These are phyloP conservation scores for Selaginella tamariscina DNA, from an alignment of 75 land plant species.

Conservation along the genomic window DNA sequence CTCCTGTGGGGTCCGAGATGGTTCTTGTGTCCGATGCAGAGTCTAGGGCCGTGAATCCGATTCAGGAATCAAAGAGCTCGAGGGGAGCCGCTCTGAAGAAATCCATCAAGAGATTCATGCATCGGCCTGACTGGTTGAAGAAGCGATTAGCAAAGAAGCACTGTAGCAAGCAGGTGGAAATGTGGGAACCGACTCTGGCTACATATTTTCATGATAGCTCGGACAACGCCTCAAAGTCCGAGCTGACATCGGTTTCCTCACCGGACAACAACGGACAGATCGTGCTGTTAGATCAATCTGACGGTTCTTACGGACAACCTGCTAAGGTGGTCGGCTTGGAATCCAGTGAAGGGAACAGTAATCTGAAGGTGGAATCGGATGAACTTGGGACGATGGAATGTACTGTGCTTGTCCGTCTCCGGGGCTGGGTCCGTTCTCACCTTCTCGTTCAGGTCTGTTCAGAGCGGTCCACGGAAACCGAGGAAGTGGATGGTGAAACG, in stretches of 20 bases:
- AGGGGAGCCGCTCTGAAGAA: background rate
- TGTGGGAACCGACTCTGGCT: conserved; percentile 16
- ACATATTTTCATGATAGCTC: conserved; percentile 10
- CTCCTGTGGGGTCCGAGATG: background rate
- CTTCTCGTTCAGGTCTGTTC: background rate
- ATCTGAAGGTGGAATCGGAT: background rate
- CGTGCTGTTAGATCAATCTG: background rate
- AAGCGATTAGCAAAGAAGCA: background rate
- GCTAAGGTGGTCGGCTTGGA: background rate
- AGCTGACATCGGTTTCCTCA: background rate
- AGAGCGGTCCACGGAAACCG: background rate
- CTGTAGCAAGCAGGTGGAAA: conserved; percentile 4
- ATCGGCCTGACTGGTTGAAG: background rate
- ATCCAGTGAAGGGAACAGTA: background rate
- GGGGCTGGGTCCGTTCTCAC: background rate
- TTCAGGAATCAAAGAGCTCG: too few relatives aligned
- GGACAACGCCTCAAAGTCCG: background rate
- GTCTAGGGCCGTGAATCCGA: background rate
- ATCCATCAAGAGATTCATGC: background rate
- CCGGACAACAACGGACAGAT: background rate
- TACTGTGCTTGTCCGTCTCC: background rate
- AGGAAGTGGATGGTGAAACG: background rate
- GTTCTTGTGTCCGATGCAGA: background rate
- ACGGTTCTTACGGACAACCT: background rate
- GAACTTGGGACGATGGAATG: background rate